Conservation (phyloP, 1,139 yeast species). For the Hemisphaericaspora lyxosophila region DNA sequence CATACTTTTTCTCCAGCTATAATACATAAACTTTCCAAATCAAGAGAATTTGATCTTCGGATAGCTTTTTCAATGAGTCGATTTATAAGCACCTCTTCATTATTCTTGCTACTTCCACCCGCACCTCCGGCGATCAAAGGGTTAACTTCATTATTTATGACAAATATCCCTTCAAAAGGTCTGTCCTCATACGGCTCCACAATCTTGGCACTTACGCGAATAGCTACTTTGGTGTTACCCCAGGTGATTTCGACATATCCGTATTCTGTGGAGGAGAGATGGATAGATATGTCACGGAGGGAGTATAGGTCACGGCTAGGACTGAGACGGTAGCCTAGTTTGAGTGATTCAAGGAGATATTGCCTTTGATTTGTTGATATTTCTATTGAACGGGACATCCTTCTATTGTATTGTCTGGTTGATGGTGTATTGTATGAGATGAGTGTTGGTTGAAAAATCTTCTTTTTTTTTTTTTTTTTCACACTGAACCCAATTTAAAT, state of each 20-base stretch:
- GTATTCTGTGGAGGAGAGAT: conserved; percentile 60
- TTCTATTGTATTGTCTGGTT: background rate
- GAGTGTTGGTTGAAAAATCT: no score
- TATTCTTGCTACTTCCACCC: conserved; percentile 34
- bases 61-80: conserved; percentile 89
- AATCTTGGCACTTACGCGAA: conserved; percentile 78
- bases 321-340: conserved; percentile 64
- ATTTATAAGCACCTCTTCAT: conserved; percentile 76
- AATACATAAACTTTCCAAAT: conserved; percentile 85
- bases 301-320: conserved; percentile 66
- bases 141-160: conserved; percentile 73
- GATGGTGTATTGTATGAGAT: background rate
- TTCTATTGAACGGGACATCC: conserved; percentile 58
- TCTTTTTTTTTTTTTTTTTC: no score
- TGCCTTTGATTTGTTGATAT: conserved; percentile 65
- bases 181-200: conserved; percentile 83
- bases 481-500: no score
- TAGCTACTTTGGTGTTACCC: conserved; percentile 75
- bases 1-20: conserved; percentile 91
- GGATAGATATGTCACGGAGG: conserved; percentile 62
- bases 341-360: conserved; percentile 62
- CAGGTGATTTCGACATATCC: conserved; percentile 79
- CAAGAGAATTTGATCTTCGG: conserved; percentile 85
- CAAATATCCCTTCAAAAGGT: conserved; percentile 89
- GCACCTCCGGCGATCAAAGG: conserved; percentile 1